phyloP scores from a whole-genome alignment of 1,284 basidiomycete genomes.

The Cerioporus squamosus region DNA sequence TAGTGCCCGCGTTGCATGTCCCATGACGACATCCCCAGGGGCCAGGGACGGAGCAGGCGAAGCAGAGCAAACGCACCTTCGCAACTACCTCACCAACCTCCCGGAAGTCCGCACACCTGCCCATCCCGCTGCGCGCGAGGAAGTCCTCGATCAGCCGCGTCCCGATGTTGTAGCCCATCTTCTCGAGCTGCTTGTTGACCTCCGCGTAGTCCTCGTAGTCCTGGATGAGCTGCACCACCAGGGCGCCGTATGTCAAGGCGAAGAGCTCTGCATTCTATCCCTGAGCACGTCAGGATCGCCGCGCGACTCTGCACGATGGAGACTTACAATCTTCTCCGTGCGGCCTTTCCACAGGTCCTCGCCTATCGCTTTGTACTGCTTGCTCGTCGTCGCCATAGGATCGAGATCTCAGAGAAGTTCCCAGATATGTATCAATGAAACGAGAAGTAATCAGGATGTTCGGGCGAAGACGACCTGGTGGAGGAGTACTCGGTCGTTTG shows the following conservation, averaged over 20 bases:
- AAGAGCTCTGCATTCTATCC: slow-evolving; percentile 95
- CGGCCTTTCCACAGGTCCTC: slow-evolving; percentile 93
- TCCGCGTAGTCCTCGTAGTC: slow-evolving; percentile 98
- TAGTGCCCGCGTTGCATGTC: too few relatives aligned
- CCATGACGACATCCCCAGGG: not conserved
- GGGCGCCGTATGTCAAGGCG: slow-evolving; percentile 94
- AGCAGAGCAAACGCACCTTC: slow-evolving; percentile 60
- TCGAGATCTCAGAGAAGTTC: not conserved
- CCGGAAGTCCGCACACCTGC: slow-evolving; percentile 88
- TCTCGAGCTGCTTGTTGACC: slow-evolving; percentile 84
- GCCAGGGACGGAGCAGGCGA: not conserved
- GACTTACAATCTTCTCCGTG: slow-evolving; percentile 86
- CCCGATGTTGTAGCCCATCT: slow-evolving; percentile 99
- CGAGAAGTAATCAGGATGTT: not conserved
- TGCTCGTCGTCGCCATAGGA: slow-evolving; percentile 69
- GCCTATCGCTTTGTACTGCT: slow-evolving; percentile 82
- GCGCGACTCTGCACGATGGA: not conserved
- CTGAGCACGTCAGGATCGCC: slow-evolving; percentile 28
- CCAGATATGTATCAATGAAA: not conserved
- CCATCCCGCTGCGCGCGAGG: slow-evolving; percentile 86
- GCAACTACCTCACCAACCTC: slow-evolving; percentile 94
- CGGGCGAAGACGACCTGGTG: not conserved
- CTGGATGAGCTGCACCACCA: slow-evolving; percentile 98
- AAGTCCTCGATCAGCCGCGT: slow-evolving; percentile 98
- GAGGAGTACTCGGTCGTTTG: not conserved